phyloP scores from a whole-genome alignment of 2,329 filamentous ascomycete genomes.

The Magnaporthiopsis incrustans region DNA sequence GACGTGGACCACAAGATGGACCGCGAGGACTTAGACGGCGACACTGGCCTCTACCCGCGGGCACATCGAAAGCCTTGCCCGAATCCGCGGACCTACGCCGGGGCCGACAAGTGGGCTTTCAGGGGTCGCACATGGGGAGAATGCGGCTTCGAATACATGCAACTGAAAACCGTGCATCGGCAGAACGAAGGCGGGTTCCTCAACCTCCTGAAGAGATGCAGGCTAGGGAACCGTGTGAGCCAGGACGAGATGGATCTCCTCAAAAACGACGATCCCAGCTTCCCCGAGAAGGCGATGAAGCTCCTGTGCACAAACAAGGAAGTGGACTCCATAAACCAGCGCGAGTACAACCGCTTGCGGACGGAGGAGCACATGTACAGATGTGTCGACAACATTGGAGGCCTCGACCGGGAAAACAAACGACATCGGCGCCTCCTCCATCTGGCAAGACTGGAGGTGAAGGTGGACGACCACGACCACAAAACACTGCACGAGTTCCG shows the following conservation, averaged over 20 bases:
- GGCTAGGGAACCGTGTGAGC: slow-evolving; percentile 34
- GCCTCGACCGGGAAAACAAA: background rate
- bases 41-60: background rate
- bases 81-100: slow-evolving; percentile 26
- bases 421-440: background rate
- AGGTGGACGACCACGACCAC: background rate
- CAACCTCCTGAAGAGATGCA: slow-evolving; percentile 44
- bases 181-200: slow-evolving; percentile 48
- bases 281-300: slow-evolving; percentile 33
- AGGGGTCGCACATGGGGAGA: slow-evolving; percentile 44
- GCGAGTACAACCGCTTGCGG: slow-evolving; percentile 24
- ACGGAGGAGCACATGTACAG: slow-evolving; percentile 15
- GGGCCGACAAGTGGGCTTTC: slow-evolving; percentile 54
- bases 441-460: slow-evolving; percentile 19
- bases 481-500: slow-evolving; percentile 8
- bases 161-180: slow-evolving; percentile 47
- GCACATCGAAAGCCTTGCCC: background rate
- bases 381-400: background rate
- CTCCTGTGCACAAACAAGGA: slow-evolving; percentile 34
- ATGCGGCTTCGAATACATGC: slow-evolving; percentile 43
- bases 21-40: background rate
- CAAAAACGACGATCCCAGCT: slow-evolving; percentile 31
- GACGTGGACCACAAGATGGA: background rate
- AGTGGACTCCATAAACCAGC: slow-evolving; percentile 26
- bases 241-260: slow-evolving; percentile 30